Percentiles rank a stretch among this genome's conserved stretches.
phyloP scores from a whole-genome alignment of 495 filamentous ascomycete species.

The Apiosordaria backusii region DNA sequence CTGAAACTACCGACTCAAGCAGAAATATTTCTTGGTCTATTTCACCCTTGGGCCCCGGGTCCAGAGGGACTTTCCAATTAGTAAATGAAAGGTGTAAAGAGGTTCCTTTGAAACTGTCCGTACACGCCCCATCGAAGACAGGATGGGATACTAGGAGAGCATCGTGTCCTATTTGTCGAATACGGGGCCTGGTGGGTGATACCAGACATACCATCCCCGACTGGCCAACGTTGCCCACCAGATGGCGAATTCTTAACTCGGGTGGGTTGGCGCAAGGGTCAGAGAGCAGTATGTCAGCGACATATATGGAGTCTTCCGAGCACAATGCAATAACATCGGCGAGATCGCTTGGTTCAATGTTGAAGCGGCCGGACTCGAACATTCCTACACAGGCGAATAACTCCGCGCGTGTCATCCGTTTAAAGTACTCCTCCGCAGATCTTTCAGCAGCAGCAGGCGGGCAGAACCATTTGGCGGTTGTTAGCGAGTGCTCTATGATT shows the following conservation, averaged over 20 bases:
- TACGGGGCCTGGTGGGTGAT: background rate
- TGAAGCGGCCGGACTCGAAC: background rate
- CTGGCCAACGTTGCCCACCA: background rate
- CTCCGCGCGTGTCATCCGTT: background rate
- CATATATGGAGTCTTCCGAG: background rate
- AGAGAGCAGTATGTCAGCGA: background rate
- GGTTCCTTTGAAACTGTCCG: background rate
- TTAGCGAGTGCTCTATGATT: background rate
- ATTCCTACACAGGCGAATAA: background rate
- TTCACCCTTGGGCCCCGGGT: background rate
- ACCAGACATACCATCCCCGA: background rate
- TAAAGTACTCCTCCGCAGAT: background rate
- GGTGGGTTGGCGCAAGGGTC: background rate
- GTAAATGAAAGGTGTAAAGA: background rate
- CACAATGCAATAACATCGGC: background rate
- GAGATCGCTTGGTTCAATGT: background rate
- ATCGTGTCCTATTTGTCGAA: background rate
- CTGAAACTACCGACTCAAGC: background rate
- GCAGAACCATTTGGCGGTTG: background rate
- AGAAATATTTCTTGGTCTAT: slow-evolving; percentile 3
- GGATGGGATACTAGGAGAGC: background rate
- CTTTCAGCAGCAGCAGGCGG: background rate
- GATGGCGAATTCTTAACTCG: background rate
- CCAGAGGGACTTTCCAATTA: background rate
- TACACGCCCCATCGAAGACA: background rate